Base-by-base conservation (phyloP, 768 basidiomycete species). In the Russula sp. region DNA sequence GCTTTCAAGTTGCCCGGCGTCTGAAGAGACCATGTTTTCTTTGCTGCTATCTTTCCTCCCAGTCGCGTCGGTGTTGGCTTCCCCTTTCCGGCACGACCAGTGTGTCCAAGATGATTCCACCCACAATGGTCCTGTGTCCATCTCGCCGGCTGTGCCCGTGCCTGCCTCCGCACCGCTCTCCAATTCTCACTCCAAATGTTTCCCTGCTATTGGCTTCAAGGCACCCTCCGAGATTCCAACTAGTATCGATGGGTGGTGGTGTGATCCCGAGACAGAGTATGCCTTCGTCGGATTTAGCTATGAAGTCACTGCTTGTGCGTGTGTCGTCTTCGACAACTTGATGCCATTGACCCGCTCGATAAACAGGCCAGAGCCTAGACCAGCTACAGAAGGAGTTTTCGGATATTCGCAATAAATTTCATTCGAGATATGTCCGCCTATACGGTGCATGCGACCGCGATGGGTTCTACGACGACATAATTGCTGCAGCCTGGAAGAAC, bases 271-370 rank as follows among this genome's bases (percentile, higher is more conserved):
- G 57, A 82, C 80, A 0, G 88, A 91, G 69, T 89, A 88, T 66
- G 88, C 81, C 0, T 90, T 90, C 69, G 72, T 90, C 53, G 88
- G 87, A 0, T 86, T 90, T 72, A 86, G 86, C 70, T 90, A 90
- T 66, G 87, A 87, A 67, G 77, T 90, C 25, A 81, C 83, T 45
- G 77, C 74, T 11, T 88, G 87, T 86, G 66, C 52, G 81, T 72
- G 34, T 39, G 16, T 35, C 55, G 1, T 5, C 43, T 39, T 18
- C 7, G 16, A 13, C 7, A 16, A 46, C 10, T 48, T 16, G 18
- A 22, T 20, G 22, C 7, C 14, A 34, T 54, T 42, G n/a, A 46
- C 51, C 70, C 56, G 67, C 20, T 43, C 2, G 20, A 36, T 65
- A 35, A 18, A 13, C 52, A 88, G 86, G 87, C 63, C 87, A 87